phyloP scores from a whole-genome alignment of 208 protist genomes.

The Trypanosoma vivax region DNA sequence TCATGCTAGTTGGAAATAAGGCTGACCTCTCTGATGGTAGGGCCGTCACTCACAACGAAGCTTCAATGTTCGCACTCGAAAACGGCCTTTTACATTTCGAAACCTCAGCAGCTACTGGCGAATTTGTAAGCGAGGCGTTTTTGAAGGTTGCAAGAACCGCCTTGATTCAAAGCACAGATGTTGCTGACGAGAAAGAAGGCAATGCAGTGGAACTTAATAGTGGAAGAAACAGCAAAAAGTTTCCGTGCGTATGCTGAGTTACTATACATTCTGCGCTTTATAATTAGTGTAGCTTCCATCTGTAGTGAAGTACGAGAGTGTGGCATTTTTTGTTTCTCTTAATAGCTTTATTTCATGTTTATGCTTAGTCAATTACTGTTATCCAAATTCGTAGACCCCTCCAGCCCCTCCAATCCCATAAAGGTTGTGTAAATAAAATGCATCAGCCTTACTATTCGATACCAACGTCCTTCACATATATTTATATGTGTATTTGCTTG shows the following conservation, averaged over 20 bases:
- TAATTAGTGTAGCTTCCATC: background rate
- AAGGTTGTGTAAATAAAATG: too few relatives aligned
- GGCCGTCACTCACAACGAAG: conserved; percentile 92
- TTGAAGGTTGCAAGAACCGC: conserved; percentile 69
- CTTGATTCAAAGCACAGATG: conserved; percentile 11
- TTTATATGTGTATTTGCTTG: background rate
- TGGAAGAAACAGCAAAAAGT: background rate
- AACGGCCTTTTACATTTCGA: conserved; percentile 87
- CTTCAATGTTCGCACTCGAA: conserved; percentile 90
- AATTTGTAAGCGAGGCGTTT: conserved; percentile 93
- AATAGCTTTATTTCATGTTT: conserved; percentile 8
- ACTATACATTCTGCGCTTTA: conserved; percentile 11
- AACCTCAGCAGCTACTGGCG: conserved; percentile 87
- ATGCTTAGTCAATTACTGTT: conserved; percentile 1
- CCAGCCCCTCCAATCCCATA: too few relatives aligned
- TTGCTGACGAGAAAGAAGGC: conserved; percentile 1
- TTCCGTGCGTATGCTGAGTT: conserved; percentile 19
- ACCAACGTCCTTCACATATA: too few relatives aligned
- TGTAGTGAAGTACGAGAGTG: background rate
- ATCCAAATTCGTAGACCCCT: conserved; percentile 2
- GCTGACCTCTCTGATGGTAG: conserved; percentile 77
- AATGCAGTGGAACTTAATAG: background rate
- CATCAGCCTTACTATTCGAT: too few relatives aligned
- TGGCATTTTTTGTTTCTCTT: conserved; percentile 12
- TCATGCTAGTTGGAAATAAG: conserved; percentile 93